Evolutionary conservation across 1,284 basidiomycete species (phyloP).

Genomic region (Anthracocystis walkeri): DNA sequence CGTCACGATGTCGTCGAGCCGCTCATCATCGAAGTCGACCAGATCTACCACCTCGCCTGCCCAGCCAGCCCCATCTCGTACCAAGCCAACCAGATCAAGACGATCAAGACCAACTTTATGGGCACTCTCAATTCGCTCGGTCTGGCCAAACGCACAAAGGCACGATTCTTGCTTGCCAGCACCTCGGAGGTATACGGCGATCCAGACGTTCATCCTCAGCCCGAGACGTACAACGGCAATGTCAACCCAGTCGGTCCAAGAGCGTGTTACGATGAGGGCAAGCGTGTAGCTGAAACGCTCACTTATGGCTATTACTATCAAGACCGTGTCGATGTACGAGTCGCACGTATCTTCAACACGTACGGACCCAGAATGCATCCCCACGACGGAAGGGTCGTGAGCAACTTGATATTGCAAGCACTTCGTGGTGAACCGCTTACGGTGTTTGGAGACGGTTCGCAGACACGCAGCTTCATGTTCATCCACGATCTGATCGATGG

Average conservation of each 20-base stretch:
- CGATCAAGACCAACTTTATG: slow-evolving; percentile 95
- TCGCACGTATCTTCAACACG: slow-evolving; percentile 63
- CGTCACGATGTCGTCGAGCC: slow-evolving; percentile 83
- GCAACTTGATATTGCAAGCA: slow-evolving; percentile 97
- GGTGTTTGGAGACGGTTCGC: slow-evolving; percentile 93
- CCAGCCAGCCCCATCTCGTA: slow-evolving; percentile 61
- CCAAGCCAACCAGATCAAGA: slow-evolving; percentile 64
- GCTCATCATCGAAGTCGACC: slow-evolving; percentile 59
- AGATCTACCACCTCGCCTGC: slow-evolving; percentile 64
- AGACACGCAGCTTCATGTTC: slow-evolving; percentile 87
- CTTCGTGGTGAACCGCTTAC: slow-evolving; percentile 94
- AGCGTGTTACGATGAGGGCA: slow-evolving; percentile 96
- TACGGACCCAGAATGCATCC: slow-evolving; percentile 80
- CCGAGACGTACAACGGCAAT: slow-evolving; percentile 77
- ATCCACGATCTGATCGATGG: slow-evolving; percentile 76
- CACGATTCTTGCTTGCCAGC: slow-evolving; percentile 92
- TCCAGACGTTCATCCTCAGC: slow-evolving; percentile 95
- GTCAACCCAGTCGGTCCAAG: slow-evolving; percentile 97
- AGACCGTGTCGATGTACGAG: slow-evolving; percentile 86
- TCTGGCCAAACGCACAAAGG: slow-evolving; percentile 96
- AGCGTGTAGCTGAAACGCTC: slow-evolving; percentile 61
- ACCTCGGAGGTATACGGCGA: slow-evolving; percentile 98
- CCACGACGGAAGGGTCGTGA: slow-evolving; percentile 93
- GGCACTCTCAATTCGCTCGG: slow-evolving; percentile 91
- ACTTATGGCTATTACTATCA: slow-evolving; percentile 80